Conservation (phyloP, 768 basidiomycete genomes). For the Leccinum truebloodii region DNA sequence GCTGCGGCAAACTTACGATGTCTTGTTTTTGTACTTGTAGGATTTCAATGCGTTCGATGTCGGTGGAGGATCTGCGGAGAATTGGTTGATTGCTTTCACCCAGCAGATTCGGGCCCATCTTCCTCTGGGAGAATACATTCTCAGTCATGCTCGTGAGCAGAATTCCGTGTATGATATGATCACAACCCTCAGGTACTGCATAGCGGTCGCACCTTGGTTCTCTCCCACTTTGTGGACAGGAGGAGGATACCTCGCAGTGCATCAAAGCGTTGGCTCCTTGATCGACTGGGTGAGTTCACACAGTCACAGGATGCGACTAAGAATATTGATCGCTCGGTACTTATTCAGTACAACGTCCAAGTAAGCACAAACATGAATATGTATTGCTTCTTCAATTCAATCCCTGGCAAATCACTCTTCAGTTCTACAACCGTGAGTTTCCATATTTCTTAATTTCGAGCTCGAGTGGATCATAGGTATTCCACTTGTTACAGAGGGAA, state of each 20-base stretch:
- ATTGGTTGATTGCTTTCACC: conserved; percentile 37
- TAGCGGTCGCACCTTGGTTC: conserved; percentile 49
- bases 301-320: too few species aligned
- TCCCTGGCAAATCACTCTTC: background rate
- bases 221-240: conserved; percentile 35
- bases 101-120: conserved; percentile 31
- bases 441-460: background rate
- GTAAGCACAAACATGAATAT: background rate
- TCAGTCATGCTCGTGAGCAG: conserved; percentile 38
- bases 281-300: conserved; percentile 43
- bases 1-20: background rate
- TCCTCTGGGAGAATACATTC: conserved; percentile 34
- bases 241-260: conserved; percentile 42
- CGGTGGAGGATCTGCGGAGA: conserved; percentile 46
- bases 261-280: conserved; percentile 40
- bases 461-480: background rate
- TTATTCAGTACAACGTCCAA: background rate
- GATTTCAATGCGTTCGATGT: conserved; percentile 57
- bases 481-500: conserved; percentile 30
- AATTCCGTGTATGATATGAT: background rate
- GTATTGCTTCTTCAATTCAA: background rate
- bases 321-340: too few species aligned
- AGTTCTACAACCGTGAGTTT: conserved; percentile 21
- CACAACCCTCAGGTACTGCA: too few species aligned
- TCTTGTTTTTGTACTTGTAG: conserved; percentile 26